phyloP scores from a whole-genome alignment of 1,284 basidiomycete genomes.

The Heterobasidion annosum region DNA sequence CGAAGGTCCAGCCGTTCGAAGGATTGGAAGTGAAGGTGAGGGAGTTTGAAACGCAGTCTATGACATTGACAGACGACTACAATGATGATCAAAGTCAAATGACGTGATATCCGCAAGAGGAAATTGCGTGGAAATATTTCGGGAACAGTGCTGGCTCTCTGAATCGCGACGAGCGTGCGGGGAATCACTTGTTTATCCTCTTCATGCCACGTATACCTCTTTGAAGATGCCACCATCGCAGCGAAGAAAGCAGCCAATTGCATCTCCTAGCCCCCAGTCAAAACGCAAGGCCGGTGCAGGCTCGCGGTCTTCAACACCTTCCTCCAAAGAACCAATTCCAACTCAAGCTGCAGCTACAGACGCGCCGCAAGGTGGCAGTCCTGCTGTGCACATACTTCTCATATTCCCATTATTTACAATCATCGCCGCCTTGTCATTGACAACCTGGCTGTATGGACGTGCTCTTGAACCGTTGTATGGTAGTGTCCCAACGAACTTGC shows the following conservation, averaged over 20 bases:
- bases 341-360: not conserved
- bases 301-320: not conserved
- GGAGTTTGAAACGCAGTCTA: not conserved
- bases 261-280: not conserved
- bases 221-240: slow-evolving; percentile 7
- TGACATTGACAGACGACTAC: not conserved
- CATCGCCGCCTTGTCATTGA: slow-evolving; percentile 33
- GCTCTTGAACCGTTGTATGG: slow-evolving; percentile 52
- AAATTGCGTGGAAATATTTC: not conserved
- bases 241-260: slow-evolving; percentile 5
- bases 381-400: slow-evolving; percentile 5
- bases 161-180: too few relatives aligned
- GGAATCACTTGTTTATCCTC: not conserved
- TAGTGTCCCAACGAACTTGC: slow-evolving; percentile 34
- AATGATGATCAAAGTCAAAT: not conserved
- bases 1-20: slow-evolving; percentile 10
- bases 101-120: too few relatives aligned
- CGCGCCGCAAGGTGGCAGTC: not conserved
- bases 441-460: slow-evolving; percentile 44
- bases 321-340: not conserved
- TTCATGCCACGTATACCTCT: slow-evolving; percentile 1
- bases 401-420: slow-evolving; percentile 21
- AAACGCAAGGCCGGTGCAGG: not conserved
- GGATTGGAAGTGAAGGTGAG: not conserved
- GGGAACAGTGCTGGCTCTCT: not conserved